A percentile compares a stretch with the other conserved stretches of the same genome.
These are phyloP conservation scores for Penicillium sclerotigenum DNA, from an alignment of 2,329 filamentous ascomycete genomes.

Conservation along the genomic window DNA sequence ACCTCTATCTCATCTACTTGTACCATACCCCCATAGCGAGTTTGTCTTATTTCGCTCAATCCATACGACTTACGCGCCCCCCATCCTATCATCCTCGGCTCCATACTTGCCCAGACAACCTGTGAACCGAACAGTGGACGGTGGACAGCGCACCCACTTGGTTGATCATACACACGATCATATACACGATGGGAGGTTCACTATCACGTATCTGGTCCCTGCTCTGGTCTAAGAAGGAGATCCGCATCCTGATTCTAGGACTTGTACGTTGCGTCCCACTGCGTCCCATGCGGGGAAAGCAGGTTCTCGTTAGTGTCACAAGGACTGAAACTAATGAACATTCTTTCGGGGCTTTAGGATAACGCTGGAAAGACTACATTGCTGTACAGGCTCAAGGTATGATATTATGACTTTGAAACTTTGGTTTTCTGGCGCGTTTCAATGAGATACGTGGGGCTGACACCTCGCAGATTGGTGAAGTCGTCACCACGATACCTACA, in stretches of 20 bases:
- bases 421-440: background rate
- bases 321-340: constrained; percentile 11
- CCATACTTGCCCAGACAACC: background rate
- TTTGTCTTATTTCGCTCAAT: background rate
- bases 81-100: background rate
- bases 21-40: background rate
- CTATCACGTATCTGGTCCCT: constrained; percentile 64
- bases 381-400: constrained; percentile 90
- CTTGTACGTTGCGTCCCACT: constrained; percentile 60
- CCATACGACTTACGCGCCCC: background rate
- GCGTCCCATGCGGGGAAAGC: constrained; percentile 12
- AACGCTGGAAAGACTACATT: constrained; percentile 98
- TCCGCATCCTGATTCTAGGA: constrained; percentile 89
- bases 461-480: constrained; percentile 77
- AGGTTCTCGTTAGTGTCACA: background rate
- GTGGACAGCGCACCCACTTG: background rate
- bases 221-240: constrained; percentile 94
- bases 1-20: constrained; percentile 3
- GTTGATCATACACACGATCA: constrained; percentile 17
- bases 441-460: constrained; percentile 4
- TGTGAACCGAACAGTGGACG: background rate
- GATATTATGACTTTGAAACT: background rate
- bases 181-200: constrained; percentile 52
- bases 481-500: constrained; percentile 97
- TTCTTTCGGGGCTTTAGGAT: constrained; percentile 58